Percentiles rank a stretch among this genome's conserved stretches.
Evolutionary conservation across 306 rosid genomes (phyloP).

Genomic region (Sicyos baderoa): DNA sequence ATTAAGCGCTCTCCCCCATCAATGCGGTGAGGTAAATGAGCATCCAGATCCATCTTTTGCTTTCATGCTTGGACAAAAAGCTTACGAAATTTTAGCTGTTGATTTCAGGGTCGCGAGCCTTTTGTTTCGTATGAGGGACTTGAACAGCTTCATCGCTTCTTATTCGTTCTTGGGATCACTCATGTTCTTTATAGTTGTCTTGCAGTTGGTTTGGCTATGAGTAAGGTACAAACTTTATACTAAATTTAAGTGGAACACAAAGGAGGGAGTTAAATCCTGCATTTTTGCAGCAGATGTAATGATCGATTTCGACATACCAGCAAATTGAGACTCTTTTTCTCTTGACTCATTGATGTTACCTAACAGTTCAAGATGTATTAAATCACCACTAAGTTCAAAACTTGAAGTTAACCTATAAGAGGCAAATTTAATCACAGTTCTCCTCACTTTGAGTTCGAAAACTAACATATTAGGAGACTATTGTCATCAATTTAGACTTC

Average conservation of each 20-base stretch:
- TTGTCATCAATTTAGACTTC: background rate
- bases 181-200: conserved; percentile 86
- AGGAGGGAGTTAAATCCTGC: background rate
- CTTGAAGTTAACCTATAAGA: background rate
- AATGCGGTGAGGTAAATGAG: conserved; percentile 62
- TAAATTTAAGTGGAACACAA: background rate
- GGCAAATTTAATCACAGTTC: background rate
- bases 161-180: conserved; percentile 89
- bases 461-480: background rate
- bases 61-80: background rate
- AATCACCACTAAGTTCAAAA: background rate
- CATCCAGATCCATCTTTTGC: background rate
- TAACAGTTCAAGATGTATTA: background rate
- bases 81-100: conserved; percentile 20
- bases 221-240: conserved; percentile 47
- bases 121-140: conserved; percentile 95
- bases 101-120: conserved; percentile 81
- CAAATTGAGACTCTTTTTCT: background rate
- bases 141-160: conserved; percentile 87
- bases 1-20: conserved; percentile 31
- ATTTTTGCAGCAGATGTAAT: background rate
- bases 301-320: background rate
- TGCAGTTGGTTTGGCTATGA: conserved; percentile 92
- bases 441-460: background rate
- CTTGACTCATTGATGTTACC: background rate